Percentiles rank a stretch among this genome's conserved stretches.
Evolutionary conservation across 75 land plant species (phyloP).

Genomic region (Ceratopteris richardii): DNA sequence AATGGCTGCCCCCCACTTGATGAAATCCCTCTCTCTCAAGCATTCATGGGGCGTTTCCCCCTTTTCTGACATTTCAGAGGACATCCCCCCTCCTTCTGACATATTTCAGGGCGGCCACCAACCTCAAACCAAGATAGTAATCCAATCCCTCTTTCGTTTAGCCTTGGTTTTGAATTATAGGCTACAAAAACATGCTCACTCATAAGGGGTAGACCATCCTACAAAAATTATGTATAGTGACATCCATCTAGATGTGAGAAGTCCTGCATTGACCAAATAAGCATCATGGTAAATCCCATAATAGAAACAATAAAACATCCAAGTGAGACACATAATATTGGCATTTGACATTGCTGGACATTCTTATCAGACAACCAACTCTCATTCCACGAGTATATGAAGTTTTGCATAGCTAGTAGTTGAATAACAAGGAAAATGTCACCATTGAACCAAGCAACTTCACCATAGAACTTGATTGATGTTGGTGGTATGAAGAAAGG

Average conservation of each 20-base stretch:
- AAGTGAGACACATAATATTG: slow-evolving; percentile 14
- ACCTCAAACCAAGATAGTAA: slow-evolving; percentile 30
- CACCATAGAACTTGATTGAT: slow-evolving; percentile 75
- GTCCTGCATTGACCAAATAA: slow-evolving; percentile 49
- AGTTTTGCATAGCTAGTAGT: slow-evolving; percentile 22
- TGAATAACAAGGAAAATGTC: slow-evolving; percentile 27
- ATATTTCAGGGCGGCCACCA: too few species aligned
- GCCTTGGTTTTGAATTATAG: slow-evolving; percentile 19
- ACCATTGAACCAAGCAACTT: slow-evolving; percentile 25
- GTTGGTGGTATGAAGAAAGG: slow-evolving; percentile 70
- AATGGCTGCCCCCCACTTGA: too few species aligned
- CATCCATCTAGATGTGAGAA: slow-evolving; percentile 71
- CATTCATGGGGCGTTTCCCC: too few species aligned
- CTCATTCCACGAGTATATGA: slow-evolving; percentile 35
- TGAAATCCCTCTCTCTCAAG: too few species aligned
- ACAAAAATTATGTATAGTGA: slow-evolving; percentile 67
- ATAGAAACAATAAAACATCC: slow-evolving; percentile 1
- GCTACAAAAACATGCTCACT: slow-evolving; percentile 34
- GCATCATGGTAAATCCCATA: slow-evolving; percentile 11
- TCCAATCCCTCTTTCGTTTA: slow-evolving; percentile 20
- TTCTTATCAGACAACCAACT: slow-evolving; percentile 21
- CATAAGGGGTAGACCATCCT: slow-evolving; percentile 87
- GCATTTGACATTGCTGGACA: slow-evolving; percentile 22
- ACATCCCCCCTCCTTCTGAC: too few species aligned
- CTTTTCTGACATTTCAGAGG: too few species aligned